A percentile compares a stretch with the other conserved stretches of the same genome.
Evolutionary conservation across 192 early-diverging fungal genomes (phyloP).

Genomic region (Rhizophlyctis rosea): DNA sequence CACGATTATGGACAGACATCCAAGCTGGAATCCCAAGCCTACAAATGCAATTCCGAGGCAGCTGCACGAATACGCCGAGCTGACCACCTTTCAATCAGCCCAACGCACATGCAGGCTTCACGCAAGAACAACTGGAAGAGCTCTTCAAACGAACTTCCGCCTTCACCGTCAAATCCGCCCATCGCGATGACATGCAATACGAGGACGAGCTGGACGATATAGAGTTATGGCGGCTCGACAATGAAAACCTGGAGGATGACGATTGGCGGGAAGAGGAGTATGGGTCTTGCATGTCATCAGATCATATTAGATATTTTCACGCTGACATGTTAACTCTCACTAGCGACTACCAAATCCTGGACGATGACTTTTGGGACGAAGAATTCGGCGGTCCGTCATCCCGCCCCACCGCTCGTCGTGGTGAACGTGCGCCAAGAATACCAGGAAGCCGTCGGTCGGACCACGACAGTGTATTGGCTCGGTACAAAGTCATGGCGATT

Average conservation of each 20-base stretch:
- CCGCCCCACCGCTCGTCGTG: background rate
- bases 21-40: background rate
- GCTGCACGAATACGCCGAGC: background rate
- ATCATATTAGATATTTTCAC: background rate
- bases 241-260: conserved; percentile 62
- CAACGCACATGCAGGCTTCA: conserved; percentile 10
- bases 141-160: conserved; percentile 85
- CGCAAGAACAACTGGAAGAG: conserved; percentile 72
- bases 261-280: conserved; percentile 77
- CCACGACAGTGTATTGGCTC: conserved; percentile 67
- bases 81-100: background rate
- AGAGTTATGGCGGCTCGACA: conserved; percentile 77
- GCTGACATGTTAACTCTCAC: background rate
- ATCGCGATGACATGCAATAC: conserved; percentile 51
- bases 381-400: conserved; percentile 5
- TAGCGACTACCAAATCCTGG: conserved; percentile 76
- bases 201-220: conserved; percentile 69
- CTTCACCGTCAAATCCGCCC: conserved; percentile 73
- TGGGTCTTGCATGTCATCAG: conserved; percentile 11
- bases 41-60: too few species aligned
- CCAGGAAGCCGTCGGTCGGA: conserved; percentile 20
- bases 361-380: conserved; percentile 81
- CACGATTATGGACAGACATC: too few species aligned
- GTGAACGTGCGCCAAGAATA: background rate
- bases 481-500: conserved; percentile 86